A percentile compares a stretch with the other conserved stretches of the same genome.
Conservation (phyloP, 2,329 filamentous ascomycete genomes). For the Paecilomyces dactylethromorphus region DNA sequence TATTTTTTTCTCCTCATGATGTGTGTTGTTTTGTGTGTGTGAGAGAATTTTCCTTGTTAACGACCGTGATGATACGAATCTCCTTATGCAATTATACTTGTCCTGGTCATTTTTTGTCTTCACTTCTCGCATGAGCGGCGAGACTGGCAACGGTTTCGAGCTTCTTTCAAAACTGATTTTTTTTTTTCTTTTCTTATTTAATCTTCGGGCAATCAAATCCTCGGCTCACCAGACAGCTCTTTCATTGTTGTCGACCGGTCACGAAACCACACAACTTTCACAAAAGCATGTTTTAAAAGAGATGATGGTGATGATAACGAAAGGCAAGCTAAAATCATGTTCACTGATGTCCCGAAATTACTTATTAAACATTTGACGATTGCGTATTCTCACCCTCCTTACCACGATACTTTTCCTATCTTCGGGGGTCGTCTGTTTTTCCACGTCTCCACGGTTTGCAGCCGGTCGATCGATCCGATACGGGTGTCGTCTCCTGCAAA, state of each 20-base stretch:
- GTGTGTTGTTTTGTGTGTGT: neutral
- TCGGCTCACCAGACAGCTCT: conserved; percentile 1
- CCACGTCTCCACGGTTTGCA: neutral
- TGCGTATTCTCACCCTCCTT: neutral
- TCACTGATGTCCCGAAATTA: neutral
- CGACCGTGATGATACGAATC: conserved; percentile 17
- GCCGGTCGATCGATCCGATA: neutral
- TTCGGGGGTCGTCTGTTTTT: neutral
- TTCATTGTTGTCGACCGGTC: neutral
- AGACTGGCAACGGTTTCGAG: neutral
- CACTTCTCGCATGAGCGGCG: neutral
- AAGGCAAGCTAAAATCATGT: conserved; percentile 2
- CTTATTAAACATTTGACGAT: neutral
- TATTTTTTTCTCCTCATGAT: neutral
- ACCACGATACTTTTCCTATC: neutral
- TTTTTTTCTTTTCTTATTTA: conserved; percentile 2
- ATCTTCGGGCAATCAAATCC: conserved; percentile 2
- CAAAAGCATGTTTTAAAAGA: conserved; percentile 5
- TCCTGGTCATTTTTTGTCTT: conserved; percentile 1
- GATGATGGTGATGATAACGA: conserved; percentile 8
- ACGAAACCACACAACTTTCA: neutral
- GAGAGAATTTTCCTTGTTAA: conserved; percentile 8
- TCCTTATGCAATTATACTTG: conserved; percentile 7
- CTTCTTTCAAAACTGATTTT: conserved; percentile 1
- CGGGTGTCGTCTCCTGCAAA: neutral